phyloP scores from a whole-genome alignment of 768 basidiomycete genomes.

The Hydnomerulius pinastri region DNA sequence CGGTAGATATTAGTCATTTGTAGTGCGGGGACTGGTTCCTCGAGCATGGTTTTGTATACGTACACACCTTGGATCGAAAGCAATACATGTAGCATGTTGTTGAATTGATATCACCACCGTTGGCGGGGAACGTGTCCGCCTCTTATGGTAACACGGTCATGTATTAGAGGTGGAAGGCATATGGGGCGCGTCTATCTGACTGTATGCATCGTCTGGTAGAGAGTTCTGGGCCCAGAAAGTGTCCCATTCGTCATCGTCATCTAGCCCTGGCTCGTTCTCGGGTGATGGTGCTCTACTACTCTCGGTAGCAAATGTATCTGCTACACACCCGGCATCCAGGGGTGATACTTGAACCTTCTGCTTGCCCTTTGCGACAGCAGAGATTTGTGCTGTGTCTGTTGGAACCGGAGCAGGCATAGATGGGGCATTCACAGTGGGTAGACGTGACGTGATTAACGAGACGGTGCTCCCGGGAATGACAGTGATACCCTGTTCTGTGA shows the following conservation, averaged over 20 bases:
- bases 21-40: slow-evolving; percentile 19
- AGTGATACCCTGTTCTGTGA: slow-evolving; percentile 61
- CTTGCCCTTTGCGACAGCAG: background rate
- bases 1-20: background rate
- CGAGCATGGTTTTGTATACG: background rate
- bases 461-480: slow-evolving; percentile 27
- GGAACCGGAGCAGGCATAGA: slow-evolving; percentile 17
- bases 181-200: slow-evolving; percentile 13
- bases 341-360: slow-evolving; percentile 31
- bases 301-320: slow-evolving; percentile 25
- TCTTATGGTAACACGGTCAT: slow-evolving; percentile 4
- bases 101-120: no score
- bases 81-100: background rate
- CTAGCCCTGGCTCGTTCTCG: slow-evolving; percentile 26
- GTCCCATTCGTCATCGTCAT: slow-evolving; percentile 49
- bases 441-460: slow-evolving; percentile 2
- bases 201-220: slow-evolving; percentile 41
- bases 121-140: no score
- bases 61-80: background rate
- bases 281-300: slow-evolving; percentile 17
- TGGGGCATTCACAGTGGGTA: slow-evolving; percentile 4
- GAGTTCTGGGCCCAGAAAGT: slow-evolving; percentile 45
- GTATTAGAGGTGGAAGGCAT: slow-evolving; percentile 9
- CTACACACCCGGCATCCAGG: slow-evolving; percentile 37
- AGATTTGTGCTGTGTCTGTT: slow-evolving; percentile 8